A percentile compares a stretch with the other conserved stretches of the same genome.
phyloP scores from a whole-genome alignment of 2,329 filamentous ascomycete species.

The Apiospora phragmitis region DNA sequence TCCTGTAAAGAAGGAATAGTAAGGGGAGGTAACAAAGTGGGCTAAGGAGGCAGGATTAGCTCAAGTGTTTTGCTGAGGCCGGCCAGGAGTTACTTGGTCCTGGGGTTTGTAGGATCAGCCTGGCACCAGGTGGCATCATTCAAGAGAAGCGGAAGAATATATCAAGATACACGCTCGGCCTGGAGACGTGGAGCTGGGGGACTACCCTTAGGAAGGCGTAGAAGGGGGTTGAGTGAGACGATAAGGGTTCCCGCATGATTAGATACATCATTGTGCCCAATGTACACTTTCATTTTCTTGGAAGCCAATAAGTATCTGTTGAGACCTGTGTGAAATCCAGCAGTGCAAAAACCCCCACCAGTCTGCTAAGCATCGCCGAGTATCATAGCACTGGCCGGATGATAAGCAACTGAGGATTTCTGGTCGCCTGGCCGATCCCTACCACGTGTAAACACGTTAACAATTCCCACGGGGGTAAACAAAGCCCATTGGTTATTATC shows the following conservation, averaged over 20 bases:
- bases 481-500: background rate
- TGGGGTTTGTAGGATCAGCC: background rate
- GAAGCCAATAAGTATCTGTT: background rate
- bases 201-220: background rate
- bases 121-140: background rate
- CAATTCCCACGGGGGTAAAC: background rate
- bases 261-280: slow-evolving; percentile 9
- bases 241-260: slow-evolving; percentile 3
- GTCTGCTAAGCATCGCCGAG: background rate
- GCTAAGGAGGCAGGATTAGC: slow-evolving; percentile 9
- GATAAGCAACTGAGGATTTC: background rate
- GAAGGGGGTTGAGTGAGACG: background rate
- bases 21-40: background rate
- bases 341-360: background rate
- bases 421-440: background rate
- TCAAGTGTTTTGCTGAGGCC: background rate
- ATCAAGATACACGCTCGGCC: background rate
- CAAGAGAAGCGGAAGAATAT: background rate
- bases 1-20: slow-evolving; percentile 39
- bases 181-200: background rate
- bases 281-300: background rate
- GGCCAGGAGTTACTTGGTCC: background rate
- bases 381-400: background rate
- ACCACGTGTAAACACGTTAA: background rate
- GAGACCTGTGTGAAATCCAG: background rate